phyloP scores from a whole-genome alignment of 2,329 filamentous ascomycete species.

The Aspergillus phoenicis region DNA sequence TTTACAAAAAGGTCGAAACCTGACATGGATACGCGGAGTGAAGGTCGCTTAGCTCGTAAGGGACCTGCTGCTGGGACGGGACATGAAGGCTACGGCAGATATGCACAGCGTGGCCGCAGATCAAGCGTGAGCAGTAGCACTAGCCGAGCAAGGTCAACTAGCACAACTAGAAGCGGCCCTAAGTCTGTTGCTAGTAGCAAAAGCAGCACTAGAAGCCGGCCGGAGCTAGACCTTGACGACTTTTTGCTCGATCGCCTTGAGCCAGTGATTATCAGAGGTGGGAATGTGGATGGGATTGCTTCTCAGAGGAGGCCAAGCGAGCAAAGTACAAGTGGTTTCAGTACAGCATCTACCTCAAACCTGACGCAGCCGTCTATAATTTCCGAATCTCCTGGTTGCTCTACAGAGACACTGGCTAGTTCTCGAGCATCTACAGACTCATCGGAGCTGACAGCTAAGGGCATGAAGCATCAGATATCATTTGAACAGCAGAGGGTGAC shows the following conservation, averaged over 20 bases:
- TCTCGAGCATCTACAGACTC: conserved; percentile 27
- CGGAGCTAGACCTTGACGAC: conserved; percentile 50
- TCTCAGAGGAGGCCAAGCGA: conserved; percentile 44
- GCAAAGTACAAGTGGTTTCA: conserved; percentile 41
- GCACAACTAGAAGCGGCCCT: conserved; percentile 40
- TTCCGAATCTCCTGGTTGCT: conserved; percentile 33
- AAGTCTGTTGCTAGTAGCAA: conserved; percentile 43
- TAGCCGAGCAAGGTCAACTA: conserved; percentile 45
- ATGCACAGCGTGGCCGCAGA: conserved; percentile 49
- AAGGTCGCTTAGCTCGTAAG: conserved; percentile 65
- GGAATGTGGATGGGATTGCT: conserved; percentile 38
- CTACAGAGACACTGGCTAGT: conserved; percentile 37
- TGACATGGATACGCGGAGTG: conserved; percentile 52
- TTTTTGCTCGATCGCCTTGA: conserved; percentile 52
- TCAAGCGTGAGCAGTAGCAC: conserved; percentile 45
- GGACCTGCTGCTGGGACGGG: conserved; percentile 91
- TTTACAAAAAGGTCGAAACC: conserved; percentile 74
- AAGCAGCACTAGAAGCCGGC: conserved; percentile 44
- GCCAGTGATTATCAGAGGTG: conserved; percentile 54
- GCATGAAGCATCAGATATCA: background rate
- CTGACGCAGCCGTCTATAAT: conserved; percentile 24
- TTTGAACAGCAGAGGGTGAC: background rate
- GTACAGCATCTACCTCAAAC: conserved; percentile 32
- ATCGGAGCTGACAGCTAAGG: background rate
- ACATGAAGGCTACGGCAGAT: conserved; percentile 68